Base-by-base conservation (phyloP, 371 early-diverging fungal genomes). In the Dinochytrium kinnereticum region DNA sequence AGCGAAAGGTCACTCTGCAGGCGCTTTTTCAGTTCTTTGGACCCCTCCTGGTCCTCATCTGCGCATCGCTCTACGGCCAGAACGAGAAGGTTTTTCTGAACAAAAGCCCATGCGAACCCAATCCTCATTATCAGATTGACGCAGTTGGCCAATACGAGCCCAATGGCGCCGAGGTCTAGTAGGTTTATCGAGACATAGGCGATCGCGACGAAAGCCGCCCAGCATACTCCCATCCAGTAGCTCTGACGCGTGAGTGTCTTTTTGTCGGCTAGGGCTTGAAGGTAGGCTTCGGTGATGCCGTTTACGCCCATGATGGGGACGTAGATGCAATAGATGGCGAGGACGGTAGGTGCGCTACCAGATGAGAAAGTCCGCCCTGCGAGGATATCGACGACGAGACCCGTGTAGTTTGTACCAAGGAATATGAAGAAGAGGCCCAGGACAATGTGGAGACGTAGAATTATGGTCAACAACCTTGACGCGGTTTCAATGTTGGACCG, bases 301-400 rank as follows among this genome's bases (percentile, higher is more conserved):
- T 98, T 98, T 57, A 96, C 72, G 19, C 95, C 97, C 93, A 98
- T 92, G 57, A 97, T 75, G 0, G 98, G 98, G 1, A 98, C 89
- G 81, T 95, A 96, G 55, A 90, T 74, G 71, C 95, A 95, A 76
- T 96, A 98, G 13, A 86, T 76, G 0, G 90, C 84, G 36, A 97
- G 80, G 0, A 83, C 78, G 15, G 13, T 10, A 2, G 82, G 75
- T 24, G 81, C 72, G 71, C 70, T 2, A 86, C 91, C 5, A 82
- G 65, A 2, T 87, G 88, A 0, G 90, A 88, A 51, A 81, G 73
- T 0, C 87, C 83, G 28, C 0, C 93, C 92, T 0, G 90, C 89
- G 36, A 96, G 80, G 0, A 95, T 64, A 44, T 90, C 87, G 36
- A 96, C 87, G 59, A 95, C 70, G 0, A 90, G 84, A 0, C 85